Evolutionary conservation across 768 basidiomycete genomes (phyloP), one percentile per base, ranked within the genome.

Genomic region (Rhizopogon roseolus): DNA sequence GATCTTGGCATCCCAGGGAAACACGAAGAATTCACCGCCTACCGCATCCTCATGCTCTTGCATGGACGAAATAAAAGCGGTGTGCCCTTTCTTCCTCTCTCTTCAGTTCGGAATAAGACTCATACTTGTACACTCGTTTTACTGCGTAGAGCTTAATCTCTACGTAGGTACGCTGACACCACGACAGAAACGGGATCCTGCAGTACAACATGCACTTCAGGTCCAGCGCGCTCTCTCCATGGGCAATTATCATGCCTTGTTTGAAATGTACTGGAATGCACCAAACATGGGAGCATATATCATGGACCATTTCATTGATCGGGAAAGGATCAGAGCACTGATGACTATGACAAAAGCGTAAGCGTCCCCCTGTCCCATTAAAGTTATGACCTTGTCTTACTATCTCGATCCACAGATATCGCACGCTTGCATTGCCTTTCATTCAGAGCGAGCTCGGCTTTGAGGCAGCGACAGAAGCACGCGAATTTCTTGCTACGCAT

Each of bases 261-360:
- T 98, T 74, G 82, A 84, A 52, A 73, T 93, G 54, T 98, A 91
- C 71, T 62, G 81, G 62, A 76, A 77, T 51, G 92, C 93, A 41
- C 93, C 94, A 27, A 94, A 96, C 66, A 98, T 98, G 97, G 93
- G 93, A 38, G 94, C 84, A 51, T 98, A 98, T 70, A 93, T 99
- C 64, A 97, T 99, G 92, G 97, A 98, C 71, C 94, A 98, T 69
- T 98, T 98, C 69, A 88, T 98, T 63, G 84, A 86, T 63, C 81
- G 97, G 62, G 97, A 98, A 73, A 76, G 97, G 55, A 80, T 88
- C 53, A 82, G 83, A 55, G 94, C 93, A 2, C 68, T 99, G 56
- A 82, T 93, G 65, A 84, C 89, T 59, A 95, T 99, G 74, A 82
- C 90, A 29, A 97, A 90, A 81, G 89, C 91, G 97, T 98, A 62